phyloP scores from a whole-genome alignment of 371 early-diverging fungal genomes.

The Chytridium lagenaria region DNA sequence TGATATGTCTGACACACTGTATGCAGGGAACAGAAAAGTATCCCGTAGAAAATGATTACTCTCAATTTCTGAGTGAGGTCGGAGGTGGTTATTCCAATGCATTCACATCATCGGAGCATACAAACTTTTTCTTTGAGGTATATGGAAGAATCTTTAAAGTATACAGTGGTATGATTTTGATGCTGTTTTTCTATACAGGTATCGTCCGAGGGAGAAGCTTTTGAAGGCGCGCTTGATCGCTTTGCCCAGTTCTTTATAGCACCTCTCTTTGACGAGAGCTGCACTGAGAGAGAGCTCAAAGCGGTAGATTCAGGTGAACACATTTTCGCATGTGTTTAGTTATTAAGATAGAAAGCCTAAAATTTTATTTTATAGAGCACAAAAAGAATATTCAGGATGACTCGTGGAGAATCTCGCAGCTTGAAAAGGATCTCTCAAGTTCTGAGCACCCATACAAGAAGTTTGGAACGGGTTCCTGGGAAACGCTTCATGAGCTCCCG shows the following conservation, averaged over 20 bases:
- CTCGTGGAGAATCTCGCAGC: slow-evolving; percentile 82
- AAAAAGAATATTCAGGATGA: slow-evolving; percentile 91
- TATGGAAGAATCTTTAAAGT: background rate
- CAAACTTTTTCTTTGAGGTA: slow-evolving; percentile 88
- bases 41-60: slow-evolving; percentile 93
- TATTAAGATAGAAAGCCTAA: background rate
- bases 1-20: background rate
- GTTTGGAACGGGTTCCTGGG: slow-evolving; percentile 86
- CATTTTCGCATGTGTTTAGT: background rate
- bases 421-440: slow-evolving; percentile 81
- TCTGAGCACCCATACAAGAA: slow-evolving; percentile 83
- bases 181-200: too few species aligned
- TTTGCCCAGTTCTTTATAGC: slow-evolving; percentile 93
- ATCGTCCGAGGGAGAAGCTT: slow-evolving; percentile 61
- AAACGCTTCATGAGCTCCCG: slow-evolving; percentile 83
- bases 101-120: slow-evolving; percentile 69
- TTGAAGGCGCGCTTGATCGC: slow-evolving; percentile 92
- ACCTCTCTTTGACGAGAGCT: slow-evolving; percentile 83
- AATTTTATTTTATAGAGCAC: slow-evolving; percentile 68
- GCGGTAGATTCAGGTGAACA: slow-evolving; percentile 87
- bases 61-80: slow-evolving; percentile 48
- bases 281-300: slow-evolving; percentile 89
- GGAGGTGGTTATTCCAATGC: slow-evolving; percentile 94
- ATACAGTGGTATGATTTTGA: too few species aligned
- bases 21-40: slow-evolving; percentile 57